These are phyloP conservation scores for Acacia acuminata DNA, from an alignment of 306 rosid genomes.

Conservation along the genomic window DNA sequence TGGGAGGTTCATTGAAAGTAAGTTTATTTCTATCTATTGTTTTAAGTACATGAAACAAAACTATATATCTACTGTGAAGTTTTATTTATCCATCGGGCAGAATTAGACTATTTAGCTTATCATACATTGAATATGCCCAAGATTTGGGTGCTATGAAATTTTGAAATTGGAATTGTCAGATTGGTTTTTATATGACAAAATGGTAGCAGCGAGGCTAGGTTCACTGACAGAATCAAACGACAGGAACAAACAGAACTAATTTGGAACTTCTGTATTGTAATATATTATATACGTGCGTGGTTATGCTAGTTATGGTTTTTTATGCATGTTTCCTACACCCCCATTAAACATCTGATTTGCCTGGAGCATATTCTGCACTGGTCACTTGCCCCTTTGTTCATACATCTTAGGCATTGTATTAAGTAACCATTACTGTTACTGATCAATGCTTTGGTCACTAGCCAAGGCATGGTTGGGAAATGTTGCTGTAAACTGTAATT, in stretches of 20 bases:
- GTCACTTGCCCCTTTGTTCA: not conserved
- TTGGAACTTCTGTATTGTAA: conserved; percentile 2
- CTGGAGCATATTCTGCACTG: not conserved
- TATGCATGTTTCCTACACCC: not conserved
- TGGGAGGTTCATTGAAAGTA: conserved; percentile 97
- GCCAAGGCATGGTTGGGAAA: conserved; percentile 8
- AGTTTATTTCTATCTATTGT: conserved; percentile 17
- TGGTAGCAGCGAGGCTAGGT: conserved; percentile 8
- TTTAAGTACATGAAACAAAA: not conserved
- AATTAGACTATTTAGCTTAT: not conserved
- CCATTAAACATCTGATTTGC: conserved; percentile 10
- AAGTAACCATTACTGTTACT: not conserved
- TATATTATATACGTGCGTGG: not conserved
- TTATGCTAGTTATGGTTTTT: not conserved
- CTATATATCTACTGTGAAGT: not conserved
- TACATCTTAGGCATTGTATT: conserved; percentile 3
- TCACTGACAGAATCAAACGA: not conserved
- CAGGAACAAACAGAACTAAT: conserved; percentile 21
- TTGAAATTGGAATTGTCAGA: not conserved
- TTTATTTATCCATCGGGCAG: not conserved
- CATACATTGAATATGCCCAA: conserved; percentile 2
- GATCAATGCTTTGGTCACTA: conserved; percentile 4
- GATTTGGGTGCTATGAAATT: not conserved
- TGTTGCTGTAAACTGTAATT: not conserved
- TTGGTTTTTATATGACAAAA: conserved; percentile 16